These are phyloP conservation scores for Lupinus albus DNA, from an alignment of 306 rosid genomes.

Conservation along the genomic window DNA sequence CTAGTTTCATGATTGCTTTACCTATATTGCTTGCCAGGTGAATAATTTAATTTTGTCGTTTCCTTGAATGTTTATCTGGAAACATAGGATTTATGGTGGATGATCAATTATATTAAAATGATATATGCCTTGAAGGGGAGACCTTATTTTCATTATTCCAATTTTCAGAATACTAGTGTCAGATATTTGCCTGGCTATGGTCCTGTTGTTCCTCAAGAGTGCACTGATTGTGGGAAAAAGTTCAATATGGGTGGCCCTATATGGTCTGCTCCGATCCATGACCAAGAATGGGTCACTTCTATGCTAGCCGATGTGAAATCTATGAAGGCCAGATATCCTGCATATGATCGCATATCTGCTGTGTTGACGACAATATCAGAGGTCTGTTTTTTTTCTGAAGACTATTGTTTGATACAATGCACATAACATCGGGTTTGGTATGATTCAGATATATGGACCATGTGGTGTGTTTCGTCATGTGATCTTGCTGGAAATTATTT, in stretches of 20 bases:
- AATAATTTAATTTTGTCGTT: neutral
- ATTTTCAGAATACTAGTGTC: slow-evolving; percentile 72
- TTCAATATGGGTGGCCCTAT: slow-evolving; percentile 96
- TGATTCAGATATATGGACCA: slow-evolving; percentile 16
- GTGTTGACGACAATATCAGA: slow-evolving; percentile 87
- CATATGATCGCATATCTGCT: slow-evolving; percentile 85
- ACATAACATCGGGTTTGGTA: neutral
- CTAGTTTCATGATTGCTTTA: neutral
- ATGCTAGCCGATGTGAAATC: slow-evolving; percentile 69
- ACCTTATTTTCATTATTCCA: slow-evolving; percentile 19
- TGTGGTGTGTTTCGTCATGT: neutral
- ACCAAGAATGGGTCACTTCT: slow-evolving; percentile 92
- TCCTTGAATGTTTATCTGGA: neutral
- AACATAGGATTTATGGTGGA: neutral
- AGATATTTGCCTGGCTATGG: slow-evolving; percentile 92
- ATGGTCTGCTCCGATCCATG: slow-evolving; percentile 97
- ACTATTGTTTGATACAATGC: slow-evolving; percentile 3
- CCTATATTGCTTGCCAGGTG: neutral
- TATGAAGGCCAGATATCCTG: slow-evolving; percentile 81
- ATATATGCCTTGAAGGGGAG: slow-evolving; percentile 8
- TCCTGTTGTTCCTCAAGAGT: slow-evolving; percentile 85
- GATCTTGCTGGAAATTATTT: neutral
- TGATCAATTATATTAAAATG: slow-evolving; percentile 16
- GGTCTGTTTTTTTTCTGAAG: slow-evolving; percentile 44
- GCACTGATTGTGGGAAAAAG: slow-evolving; percentile 89